Evolutionary conservation across 805 yeast genomes (phyloP), one percentile per base, ranked within the genome.

Genomic region (Ogataea sp.): DNA sequence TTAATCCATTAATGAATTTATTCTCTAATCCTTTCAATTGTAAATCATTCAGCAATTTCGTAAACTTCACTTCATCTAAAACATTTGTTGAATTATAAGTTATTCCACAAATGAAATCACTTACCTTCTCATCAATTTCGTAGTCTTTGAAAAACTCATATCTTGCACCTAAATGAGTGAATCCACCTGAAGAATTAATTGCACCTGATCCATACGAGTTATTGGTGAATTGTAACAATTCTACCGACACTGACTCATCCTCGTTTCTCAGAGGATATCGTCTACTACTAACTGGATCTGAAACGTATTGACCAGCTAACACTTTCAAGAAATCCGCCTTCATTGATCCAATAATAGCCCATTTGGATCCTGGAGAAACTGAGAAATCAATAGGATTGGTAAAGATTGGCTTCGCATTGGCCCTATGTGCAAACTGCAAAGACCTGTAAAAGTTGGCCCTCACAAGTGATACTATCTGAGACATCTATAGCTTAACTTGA

Each of bases 1-100:
- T 84, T 33, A 93, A 64, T 0, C 90, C 84, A 56, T 86, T 85
- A 26, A 84, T 75, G 87, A 95, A 90, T 43, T 86, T 73, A 40
- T 76, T 69, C 39, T 75, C 67, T 36, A 88, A 58, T 0, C 73
- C 78, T 6, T 56, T 59, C 43, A 90, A 63, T 36, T 73, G 66
- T 40, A 93, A 69, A 23, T 62, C 59, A 4, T 64, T 56, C 9
- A 83, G 50, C 17, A 83, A 61, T 1, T 54, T 47, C 1, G 64
- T 57, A 9, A 78, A 65, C 26, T 66, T 56, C 0, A 49, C 52
- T 25, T 52, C 45, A 40, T 73, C 64, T 4, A 64, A 55, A 36
- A 41, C 45, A 32, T 50, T 66, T 38, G 53, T 63, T 37, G 62
- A 65, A 47, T 56, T 69, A 55, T 76, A 70, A 15, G 78, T 71